Evolutionary conservation across 2,329 filamentous ascomycete species (phyloP), one percentile per base, ranked within the genome.

Genomic region (Periconia macrospinosa): DNA sequence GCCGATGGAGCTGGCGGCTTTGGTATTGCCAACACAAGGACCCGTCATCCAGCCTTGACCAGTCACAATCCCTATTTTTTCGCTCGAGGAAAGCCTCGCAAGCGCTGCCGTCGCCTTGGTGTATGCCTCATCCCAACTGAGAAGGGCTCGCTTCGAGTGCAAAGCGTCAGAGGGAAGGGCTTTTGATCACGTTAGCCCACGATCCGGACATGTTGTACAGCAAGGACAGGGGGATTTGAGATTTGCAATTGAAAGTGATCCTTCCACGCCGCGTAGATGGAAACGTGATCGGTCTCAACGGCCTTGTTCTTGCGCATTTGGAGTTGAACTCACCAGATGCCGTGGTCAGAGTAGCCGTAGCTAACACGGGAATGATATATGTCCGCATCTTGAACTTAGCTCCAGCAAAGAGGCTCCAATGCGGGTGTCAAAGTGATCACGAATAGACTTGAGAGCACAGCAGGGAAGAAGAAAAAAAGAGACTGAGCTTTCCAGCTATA

Each of bases 51-150:
- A 73, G 11, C 72, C 71, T 14, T 58, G 58, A 18, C 74, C 70
- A 43, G 73, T 65, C 2, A 76, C 73, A 35, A 78, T 74, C 30
- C 67, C 66, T 17, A 74, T 58, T 61, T 78, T 78, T 41, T 78
- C 75, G 30, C 64, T 58, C 15, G 68, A 61, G 5, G 72, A 75
- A 37, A 78, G 62, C 48, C 75, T 72, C 14, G 70, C 65, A 9
- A 78, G 67, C 30, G 74, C 70, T 15, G 71, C 63, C 27, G 68
- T 70, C 3, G 76, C 75, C 57, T 76, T 74, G 18, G 65, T 62
- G 54, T 77, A 73, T 13, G 75, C 75, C 45, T 65, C 63, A 33
- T 70, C 69, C 75, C 75, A 78, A 35, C 60, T 63, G 19, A 60
- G 58, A 3, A 66, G 59, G 42, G 65, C 64, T 54, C 66, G 56